phyloP scores from a whole-genome alignment of 2,329 filamentous ascomycete genomes.

The Colletotrichum simmondsii region DNA sequence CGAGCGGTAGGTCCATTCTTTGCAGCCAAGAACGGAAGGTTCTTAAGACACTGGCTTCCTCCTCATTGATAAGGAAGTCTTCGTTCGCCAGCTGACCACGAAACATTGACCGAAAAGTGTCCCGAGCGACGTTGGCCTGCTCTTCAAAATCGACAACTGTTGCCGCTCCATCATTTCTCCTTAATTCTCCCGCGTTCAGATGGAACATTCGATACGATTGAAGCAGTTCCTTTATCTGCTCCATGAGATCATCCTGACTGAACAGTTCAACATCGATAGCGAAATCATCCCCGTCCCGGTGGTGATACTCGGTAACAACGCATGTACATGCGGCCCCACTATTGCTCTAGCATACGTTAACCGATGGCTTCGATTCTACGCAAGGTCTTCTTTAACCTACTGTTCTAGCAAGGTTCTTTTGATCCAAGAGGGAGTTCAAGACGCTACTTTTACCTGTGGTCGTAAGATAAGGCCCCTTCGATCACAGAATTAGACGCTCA shows the following conservation, averaged over 20 bases:
- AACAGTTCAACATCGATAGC: constrained; percentile 48
- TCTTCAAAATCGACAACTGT: constrained; percentile 38
- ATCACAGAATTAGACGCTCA: constrained; percentile 35
- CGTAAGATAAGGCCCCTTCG: neutral
- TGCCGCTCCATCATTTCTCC: neutral
- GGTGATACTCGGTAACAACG: constrained; percentile 58
- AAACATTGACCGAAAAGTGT: constrained; percentile 53
- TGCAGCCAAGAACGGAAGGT: constrained; percentile 40
- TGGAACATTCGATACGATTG: constrained; percentile 49
- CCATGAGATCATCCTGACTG: constrained; percentile 41
- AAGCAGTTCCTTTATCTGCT: constrained; percentile 49
- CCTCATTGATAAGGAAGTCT: constrained; percentile 32
- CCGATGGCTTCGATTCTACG: neutral
- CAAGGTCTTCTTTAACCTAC: constrained; percentile 44
- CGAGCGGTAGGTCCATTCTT: constrained; percentile 23
- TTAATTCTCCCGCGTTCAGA: constrained; percentile 36
- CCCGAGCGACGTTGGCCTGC: constrained; percentile 45
- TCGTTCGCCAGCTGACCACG: constrained; percentile 36
- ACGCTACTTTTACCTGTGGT: constrained; percentile 58
- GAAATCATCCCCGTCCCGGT: constrained; percentile 46
- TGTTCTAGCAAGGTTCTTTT: constrained; percentile 49
- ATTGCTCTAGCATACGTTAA: constrained; percentile 47
- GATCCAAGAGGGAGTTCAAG: constrained; percentile 59
- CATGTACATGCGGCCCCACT: constrained; percentile 58
- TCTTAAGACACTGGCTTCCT: constrained; percentile 34